These are phyloP conservation scores for Raffaelea ambrosiae DNA, from an alignment of 2,329 filamentous ascomycete genomes.

Conservation along the genomic window DNA sequence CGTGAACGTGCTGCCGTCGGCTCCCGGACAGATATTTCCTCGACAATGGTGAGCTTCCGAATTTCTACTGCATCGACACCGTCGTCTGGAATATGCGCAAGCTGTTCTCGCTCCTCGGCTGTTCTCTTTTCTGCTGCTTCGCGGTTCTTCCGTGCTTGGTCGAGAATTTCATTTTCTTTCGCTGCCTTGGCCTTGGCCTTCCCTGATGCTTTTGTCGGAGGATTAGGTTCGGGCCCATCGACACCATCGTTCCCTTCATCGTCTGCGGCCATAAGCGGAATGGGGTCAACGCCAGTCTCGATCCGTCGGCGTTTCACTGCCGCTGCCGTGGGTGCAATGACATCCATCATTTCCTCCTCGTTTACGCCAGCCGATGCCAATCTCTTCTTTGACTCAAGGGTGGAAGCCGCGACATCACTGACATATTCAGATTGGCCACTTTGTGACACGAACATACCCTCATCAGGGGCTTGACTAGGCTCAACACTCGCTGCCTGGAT, in stretches of 20 bases:
- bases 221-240: slow-evolving; percentile 6
- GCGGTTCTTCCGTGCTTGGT: slow-evolving; percentile 51
- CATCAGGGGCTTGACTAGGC: background rate
- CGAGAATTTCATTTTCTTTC: slow-evolving; percentile 52
- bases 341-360: slow-evolving; percentile 54
- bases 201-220: slow-evolving; percentile 36
- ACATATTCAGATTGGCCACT: no score
- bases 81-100: slow-evolving; percentile 46
- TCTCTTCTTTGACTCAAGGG: no score
- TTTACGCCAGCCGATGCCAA: background rate
- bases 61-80: slow-evolving; percentile 65
- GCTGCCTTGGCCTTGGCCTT: slow-evolving; percentile 25
- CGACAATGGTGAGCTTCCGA: slow-evolving; percentile 65
- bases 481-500: no score
- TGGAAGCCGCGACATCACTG: no score
- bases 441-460: slow-evolving; percentile 51
- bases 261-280: slow-evolving; percentile 19
- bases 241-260: slow-evolving; percentile 12
- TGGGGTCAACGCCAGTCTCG: slow-evolving; percentile 44
- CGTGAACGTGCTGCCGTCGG: slow-evolving; percentile 24
- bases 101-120: slow-evolving; percentile 43
- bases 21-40: slow-evolving; percentile 60
- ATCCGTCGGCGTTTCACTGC: slow-evolving; percentile 71
- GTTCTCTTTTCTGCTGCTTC: slow-evolving; percentile 60
- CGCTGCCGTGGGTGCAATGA: slow-evolving; percentile 67